Evolutionary conservation across 2,329 filamentous ascomycete species (phyloP), one percentile per base, ranked within the genome.

Genomic region (Nemania sp.): DNA sequence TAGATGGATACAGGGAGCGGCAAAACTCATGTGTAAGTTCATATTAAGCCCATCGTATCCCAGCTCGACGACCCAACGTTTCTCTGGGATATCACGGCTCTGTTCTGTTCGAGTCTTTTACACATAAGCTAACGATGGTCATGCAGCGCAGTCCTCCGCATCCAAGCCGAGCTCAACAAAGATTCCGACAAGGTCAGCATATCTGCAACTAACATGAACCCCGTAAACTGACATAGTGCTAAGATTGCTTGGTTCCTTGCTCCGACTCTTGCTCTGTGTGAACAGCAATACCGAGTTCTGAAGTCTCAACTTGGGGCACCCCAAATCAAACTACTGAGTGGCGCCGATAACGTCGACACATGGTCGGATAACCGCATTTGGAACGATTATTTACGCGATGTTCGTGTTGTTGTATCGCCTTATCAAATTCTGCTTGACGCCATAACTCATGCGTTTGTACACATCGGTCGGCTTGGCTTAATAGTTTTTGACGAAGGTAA

Each of bases 401-500:
- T 88, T 19, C 79, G 82, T 1, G 77, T 95, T n/a, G 81, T 95
- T 5, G 79, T 96, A 1, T 91, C 89, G 0, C 94, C 91, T 0
- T 85, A 87, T 55, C 85, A 89, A 55, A 80, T 95, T 1, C 76
- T 96, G 11, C 73, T 83, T 2, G 89, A 95, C 70, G 90, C 89
- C 2, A 75, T 95, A 34, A 75, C 72, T 1, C 89, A 94, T 71
- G 88, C 80, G 0, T 95, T 95, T 66, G 80, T 96, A 2, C 76
- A 68, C 1, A 80, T 95, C 63, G 66, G 75, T 0, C 75, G 75
- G 2, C 70, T 96, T 19, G 78, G 86, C 5, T 74, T 96, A 4
- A 72, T 95, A 14, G 80, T 96, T 0, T 89, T 96, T 62, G 91
- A 96, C 65, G 91, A 96, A 83, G 89, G 89, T 87, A 66, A 49